Percentiles rank a stretch among this genome's conserved stretches.
phyloP scores from a whole-genome alignment of 306 rosid genomes.

The Pterocarpus macrocarpus region DNA sequence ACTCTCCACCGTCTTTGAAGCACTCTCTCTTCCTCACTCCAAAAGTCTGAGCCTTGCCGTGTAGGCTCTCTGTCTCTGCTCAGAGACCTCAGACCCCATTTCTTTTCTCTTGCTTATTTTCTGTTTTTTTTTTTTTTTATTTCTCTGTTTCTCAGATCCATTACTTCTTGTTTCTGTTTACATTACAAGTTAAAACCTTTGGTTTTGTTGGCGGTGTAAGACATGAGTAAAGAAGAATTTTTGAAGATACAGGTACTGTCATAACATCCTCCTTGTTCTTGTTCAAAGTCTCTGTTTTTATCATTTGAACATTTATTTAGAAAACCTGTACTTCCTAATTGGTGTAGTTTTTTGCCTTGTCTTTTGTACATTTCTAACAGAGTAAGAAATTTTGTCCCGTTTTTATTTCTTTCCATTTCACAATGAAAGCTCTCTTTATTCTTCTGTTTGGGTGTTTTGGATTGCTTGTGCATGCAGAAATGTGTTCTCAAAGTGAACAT shows the following conservation, averaged over 20 bases:
- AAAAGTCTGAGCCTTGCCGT: constrained; percentile 47
- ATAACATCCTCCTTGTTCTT: constrained; percentile 36
- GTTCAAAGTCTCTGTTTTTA: constrained; percentile 25
- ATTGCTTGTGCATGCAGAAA: constrained; percentile 77
- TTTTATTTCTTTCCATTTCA: background rate
- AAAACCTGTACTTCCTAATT: background rate
- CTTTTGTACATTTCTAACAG: constrained; percentile 13
- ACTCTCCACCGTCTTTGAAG: constrained; percentile 33
- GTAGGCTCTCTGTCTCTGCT: constrained; percentile 54
- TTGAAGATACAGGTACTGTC: constrained; percentile 90
- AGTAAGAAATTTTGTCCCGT: background rate
- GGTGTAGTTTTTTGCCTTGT: constrained; percentile 4
- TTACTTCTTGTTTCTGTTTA: background rate
- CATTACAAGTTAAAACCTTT: constrained; percentile 37
- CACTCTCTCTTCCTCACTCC: constrained; percentile 28
- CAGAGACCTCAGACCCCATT: constrained; percentile 50
- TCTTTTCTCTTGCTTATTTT: background rate
- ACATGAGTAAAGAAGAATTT: constrained; percentile 96
- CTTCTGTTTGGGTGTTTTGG: constrained; percentile 49
- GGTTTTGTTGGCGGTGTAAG: constrained; percentile 49
- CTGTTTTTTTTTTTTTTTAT: constrained; percentile 33
- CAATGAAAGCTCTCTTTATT: constrained; percentile 43
- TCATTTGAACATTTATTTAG: constrained; percentile 1
- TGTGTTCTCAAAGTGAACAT: constrained; percentile 95
- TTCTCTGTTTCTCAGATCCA: constrained; percentile 64